Base-by-base conservation (phyloP, 2,329 filamentous ascomycete species). In the Fusarium sp. region DNA sequence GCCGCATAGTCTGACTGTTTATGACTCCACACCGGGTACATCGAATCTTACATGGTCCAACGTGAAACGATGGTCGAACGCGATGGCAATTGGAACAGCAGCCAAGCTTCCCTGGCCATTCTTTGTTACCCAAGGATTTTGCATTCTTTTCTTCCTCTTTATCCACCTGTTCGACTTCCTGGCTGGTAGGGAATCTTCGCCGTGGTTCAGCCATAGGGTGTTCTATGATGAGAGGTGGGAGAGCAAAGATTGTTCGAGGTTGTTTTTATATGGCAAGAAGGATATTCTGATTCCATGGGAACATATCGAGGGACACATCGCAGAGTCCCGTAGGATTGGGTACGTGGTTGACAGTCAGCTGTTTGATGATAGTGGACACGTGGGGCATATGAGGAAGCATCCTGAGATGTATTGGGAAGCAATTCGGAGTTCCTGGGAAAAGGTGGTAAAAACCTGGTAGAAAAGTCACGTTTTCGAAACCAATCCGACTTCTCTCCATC, bases 161-260 rank as follows among this genome's bases (percentile, higher is more conserved):
- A 62, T 62, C 0, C 47, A 62, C 3, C 3, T 55, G 0, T 62
- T 42, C 6, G 56, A 62, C 28, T 55, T 24, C 12, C 10, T 62
- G 3, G 7, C 4, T 1, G 47, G 47, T 2, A 39, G 56, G 6
- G 58, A 62, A 15, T 46, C 58, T 4, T 17, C 36, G 0, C 58
- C 58, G 3, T 24, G 40, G 10, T 62, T 62, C 7, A 46, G 58
- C 1, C 17, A 62, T 2, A 21, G 58, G 2, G 38, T 62, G 1
- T 62, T 61, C 4, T 54, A n/a, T 2, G 15, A 62, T 34, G 56
- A 62, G 0, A 17, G 24, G 3, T 62, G 45, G 56, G 36, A 62
- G 2, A 47, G 56, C 3, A 62, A 62, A 1, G 12, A 47, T 7
- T 43, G 28, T 11, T 30, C 28, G 2, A 4, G 56, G 1, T 9